These are phyloP conservation scores for Cucurbita argyrosperma DNA, from an alignment of 306 rosid genomes.

Conservation along the genomic window DNA sequence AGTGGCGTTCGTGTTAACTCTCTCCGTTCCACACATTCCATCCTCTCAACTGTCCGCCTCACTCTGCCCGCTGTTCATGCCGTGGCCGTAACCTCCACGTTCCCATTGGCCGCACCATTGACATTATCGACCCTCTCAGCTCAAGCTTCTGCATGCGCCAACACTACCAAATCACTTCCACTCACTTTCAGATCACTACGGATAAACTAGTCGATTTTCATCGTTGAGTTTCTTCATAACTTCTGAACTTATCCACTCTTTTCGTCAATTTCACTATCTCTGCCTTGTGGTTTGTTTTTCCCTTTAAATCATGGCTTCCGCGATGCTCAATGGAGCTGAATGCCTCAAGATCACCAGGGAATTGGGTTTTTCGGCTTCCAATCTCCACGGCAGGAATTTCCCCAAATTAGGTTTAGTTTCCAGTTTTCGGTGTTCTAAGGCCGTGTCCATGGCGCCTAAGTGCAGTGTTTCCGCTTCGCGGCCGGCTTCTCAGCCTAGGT, in stretches of 20 bases:
- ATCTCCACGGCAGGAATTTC: slow-evolving; percentile 24
- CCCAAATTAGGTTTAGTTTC: slow-evolving; percentile 25
- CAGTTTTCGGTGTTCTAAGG: slow-evolving; percentile 20
- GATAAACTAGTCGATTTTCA: neutral
- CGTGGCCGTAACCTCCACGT: neutral
- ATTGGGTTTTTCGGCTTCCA: slow-evolving; percentile 31
- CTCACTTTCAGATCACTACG: neutral
- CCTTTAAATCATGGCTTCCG: slow-evolving; percentile 41
- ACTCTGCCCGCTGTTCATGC: neutral
- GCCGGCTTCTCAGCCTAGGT: slow-evolving; percentile 80
- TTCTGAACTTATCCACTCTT: neutral
- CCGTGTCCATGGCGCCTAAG: slow-evolving; percentile 17
- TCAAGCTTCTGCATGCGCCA: neutral
- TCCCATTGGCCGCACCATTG: neutral
- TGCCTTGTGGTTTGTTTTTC: neutral
- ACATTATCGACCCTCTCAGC: neutral
- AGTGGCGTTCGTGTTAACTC: neutral
- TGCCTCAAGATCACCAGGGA: slow-evolving; percentile 28
- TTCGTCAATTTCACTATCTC: neutral
- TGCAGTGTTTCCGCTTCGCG: slow-evolving; percentile 66
- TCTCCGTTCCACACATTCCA: neutral
- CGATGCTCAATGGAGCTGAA: slow-evolving; percentile 58
- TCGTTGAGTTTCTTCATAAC: slow-evolving; percentile 1
- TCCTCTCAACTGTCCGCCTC: neutral
- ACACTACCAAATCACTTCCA: neutral